Evolutionary conservation across 345 rosid species (phyloP), one percentile per base, ranked within the genome.

Genomic region (Kernera saxatilis): DNA sequence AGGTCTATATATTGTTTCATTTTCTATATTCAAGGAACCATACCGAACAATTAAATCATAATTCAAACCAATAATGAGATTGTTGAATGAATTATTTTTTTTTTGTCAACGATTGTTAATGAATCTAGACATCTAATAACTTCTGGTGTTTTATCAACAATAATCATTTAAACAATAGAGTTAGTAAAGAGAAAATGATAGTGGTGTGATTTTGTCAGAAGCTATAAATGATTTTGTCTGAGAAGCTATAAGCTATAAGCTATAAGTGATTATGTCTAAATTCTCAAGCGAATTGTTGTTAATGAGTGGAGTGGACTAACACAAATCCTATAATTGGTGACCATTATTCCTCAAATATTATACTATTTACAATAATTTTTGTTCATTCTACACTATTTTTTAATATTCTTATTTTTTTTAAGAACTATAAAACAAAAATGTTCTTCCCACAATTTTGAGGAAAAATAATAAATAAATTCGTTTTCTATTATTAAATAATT

Each of bases 191-290:
- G 18, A 6, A 55, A 12, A 55, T n/a, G 5, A 55, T 33, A 33
- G 59, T 70, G 59, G 30, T 59, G 59, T 59, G 60, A 26, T 41
- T 68, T 56, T 69, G 55, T 44, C 46, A 33, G 55, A 27, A 45
- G 36, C 57, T 23, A 33, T 35, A n/a, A n/a, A n/a, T 59, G 60
- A 26, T 41, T 68, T 56, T 69, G 55, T 44, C 46, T 22, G 14
- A 33, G 55, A 27, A 45, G 36, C 57, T 23, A 33, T 35, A 27
- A 45, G 36, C 57, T 23, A 33, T 35, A 27, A 45, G 36, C 57
- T 23, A 33, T 35, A 18, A 22, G 60, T 70, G 67, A 71, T 40
- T 61, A 51, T 21, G 75, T 40, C 49, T 60, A 61, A 43, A 48
- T 48, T 21, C 14, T 19, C 52, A 43, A 43, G 39, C 26, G 4